phyloP scores from a whole-genome alignment of 2,329 filamentous ascomycete genomes.

The Fusarium sp. region DNA sequence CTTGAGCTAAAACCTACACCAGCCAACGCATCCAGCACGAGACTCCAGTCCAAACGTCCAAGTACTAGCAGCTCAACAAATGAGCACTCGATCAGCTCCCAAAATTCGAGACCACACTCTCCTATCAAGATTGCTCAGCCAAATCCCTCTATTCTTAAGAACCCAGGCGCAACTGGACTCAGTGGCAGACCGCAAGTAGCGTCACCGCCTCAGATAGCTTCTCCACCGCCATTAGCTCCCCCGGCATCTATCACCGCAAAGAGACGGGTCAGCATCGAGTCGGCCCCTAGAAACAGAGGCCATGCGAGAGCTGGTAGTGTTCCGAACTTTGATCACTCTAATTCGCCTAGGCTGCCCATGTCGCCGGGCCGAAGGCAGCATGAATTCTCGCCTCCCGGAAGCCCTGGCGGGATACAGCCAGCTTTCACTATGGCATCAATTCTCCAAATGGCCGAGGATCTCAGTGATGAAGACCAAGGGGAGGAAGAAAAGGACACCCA shows the following conservation, averaged over 20 bases:
- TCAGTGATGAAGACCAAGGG: slow-evolving; percentile 52
- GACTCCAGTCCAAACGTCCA: slow-evolving; percentile 55
- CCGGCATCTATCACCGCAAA: slow-evolving; percentile 47
- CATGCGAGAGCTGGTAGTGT: slow-evolving; percentile 58
- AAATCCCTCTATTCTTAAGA: slow-evolving; percentile 38
- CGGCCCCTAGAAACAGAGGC: slow-evolving; percentile 50
- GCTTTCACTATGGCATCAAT: slow-evolving; percentile 66
- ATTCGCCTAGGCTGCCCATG: slow-evolving; percentile 51
- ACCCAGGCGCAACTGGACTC: slow-evolving; percentile 28
- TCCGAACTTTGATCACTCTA: slow-evolving; percentile 51
- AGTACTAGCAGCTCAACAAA: slow-evolving; percentile 48
- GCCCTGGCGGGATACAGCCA: slow-evolving; percentile 47
- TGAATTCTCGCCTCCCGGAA: slow-evolving; percentile 53
- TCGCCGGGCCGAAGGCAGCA: slow-evolving; percentile 48
- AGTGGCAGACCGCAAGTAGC: slow-evolving; percentile 48
- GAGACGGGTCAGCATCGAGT: slow-evolving; percentile 58
- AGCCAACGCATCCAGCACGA: slow-evolving; percentile 58
- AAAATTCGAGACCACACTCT: slow-evolving; percentile 60
- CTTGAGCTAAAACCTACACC: slow-evolving; percentile 61
- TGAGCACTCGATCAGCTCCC: slow-evolving; percentile 31
- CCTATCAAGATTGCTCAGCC: slow-evolving; percentile 58
- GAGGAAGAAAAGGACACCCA: slow-evolving; percentile 48
- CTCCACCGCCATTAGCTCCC: slow-evolving; percentile 53
- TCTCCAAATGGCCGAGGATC: slow-evolving; percentile 66
- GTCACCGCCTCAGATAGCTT: slow-evolving; percentile 51